These are phyloP conservation scores for Aegilops sharonensis DNA, from an alignment of 176 grass and related monocot species.

Conservation along the genomic window DNA sequence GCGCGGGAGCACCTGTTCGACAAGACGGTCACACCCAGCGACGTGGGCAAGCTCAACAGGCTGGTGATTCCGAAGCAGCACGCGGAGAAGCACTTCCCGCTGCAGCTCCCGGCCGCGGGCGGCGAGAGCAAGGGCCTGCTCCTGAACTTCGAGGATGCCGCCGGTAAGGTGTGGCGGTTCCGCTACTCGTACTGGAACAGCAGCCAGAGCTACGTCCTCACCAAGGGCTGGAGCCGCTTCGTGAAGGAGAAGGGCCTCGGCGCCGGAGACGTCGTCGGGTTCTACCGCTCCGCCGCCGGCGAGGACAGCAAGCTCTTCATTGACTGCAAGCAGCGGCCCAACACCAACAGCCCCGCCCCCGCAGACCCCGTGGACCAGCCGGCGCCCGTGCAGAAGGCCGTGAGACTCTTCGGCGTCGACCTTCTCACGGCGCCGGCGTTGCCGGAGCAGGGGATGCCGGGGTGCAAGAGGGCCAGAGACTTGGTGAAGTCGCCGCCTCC, in stretches of 20 bases:
- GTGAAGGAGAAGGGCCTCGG: constrained; percentile 84
- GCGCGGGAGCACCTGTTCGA: constrained; percentile 79
- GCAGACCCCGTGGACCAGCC: neutral
- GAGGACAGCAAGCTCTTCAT: constrained; percentile 61
- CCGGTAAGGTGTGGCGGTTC: constrained; percentile 81
- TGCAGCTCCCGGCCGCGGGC: constrained; percentile 24
- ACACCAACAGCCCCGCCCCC: neutral
- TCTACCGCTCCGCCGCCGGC: constrained; percentile 41
- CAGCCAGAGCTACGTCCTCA: constrained; percentile 99
- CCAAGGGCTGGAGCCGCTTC: constrained; percentile 96
- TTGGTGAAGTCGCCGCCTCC: constrained; percentile 22
- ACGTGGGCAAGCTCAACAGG: constrained; percentile 93
- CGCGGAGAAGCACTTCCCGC: constrained; percentile 91
- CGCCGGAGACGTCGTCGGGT: constrained; percentile 70
- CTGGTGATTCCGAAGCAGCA: constrained; percentile 95
- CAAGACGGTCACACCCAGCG: constrained; percentile 90
- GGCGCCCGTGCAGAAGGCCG: neutral
- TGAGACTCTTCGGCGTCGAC: constrained; percentile 79
- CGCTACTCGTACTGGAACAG: constrained; percentile 99
- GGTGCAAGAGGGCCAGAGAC: constrained; percentile 48
- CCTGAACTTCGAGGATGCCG: constrained; percentile 85
- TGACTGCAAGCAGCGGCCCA: constrained; percentile 44
- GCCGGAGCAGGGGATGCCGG: neutral
- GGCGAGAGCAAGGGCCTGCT: constrained; percentile 61
- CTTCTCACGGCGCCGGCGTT: constrained; percentile 27